These are phyloP conservation scores for Solanum hybrid DNA, from an alignment of 305 asterid genomes.

Conservation along the genomic window DNA sequence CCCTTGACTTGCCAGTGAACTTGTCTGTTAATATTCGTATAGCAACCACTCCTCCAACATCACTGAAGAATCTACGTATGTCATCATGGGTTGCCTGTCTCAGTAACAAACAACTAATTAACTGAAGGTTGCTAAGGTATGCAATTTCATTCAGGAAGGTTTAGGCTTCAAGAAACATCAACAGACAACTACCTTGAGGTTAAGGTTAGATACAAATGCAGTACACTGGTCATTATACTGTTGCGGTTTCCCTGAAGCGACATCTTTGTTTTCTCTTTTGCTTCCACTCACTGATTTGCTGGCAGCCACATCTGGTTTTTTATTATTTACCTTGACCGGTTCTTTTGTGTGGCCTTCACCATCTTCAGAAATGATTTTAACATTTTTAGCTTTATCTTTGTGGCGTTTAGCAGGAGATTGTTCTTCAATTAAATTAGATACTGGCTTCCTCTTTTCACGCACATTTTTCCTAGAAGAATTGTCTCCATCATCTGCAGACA, in stretches of 20 bases:
- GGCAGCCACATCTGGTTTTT: slow-evolving; percentile 20
- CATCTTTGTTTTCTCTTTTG: slow-evolving; percentile 28
- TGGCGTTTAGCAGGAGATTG: slow-evolving; percentile 55
- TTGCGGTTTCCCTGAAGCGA: slow-evolving; percentile 33
- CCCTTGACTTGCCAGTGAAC: slow-evolving; percentile 79
- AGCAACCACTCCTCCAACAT: slow-evolving; percentile 81
- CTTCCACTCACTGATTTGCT: slow-evolving; percentile 26
- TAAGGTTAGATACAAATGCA: slow-evolving; percentile 73
- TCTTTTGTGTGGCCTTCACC: slow-evolving; percentile 17
- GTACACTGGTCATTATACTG: slow-evolving; percentile 75
- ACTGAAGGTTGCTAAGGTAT: neutral
- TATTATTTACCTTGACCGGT: slow-evolving; percentile 32
- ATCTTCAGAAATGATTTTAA: slow-evolving; percentile 23
- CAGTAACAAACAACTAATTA: slow-evolving; percentile 6
- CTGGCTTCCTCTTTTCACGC: slow-evolving; percentile 71
- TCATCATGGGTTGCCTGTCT: slow-evolving; percentile 62
- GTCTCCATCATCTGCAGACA: slow-evolving; percentile 39
- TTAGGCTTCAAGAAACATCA: slow-evolving; percentile 7
- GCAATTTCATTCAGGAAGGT: neutral
- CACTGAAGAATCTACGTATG: slow-evolving; percentile 60
- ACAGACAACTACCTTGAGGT: slow-evolving; percentile 40
- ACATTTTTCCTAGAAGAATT: slow-evolving; percentile 31
- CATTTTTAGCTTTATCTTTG: slow-evolving; percentile 38
- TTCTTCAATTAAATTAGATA: slow-evolving; percentile 34
- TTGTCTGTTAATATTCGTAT: slow-evolving; percentile 65